Percentiles rank a stretch among this genome's conserved stretches.
These are phyloP conservation scores for Penicillium diatomitis DNA, from an alignment of 495 filamentous ascomycete species.

Conservation along the genomic window DNA sequence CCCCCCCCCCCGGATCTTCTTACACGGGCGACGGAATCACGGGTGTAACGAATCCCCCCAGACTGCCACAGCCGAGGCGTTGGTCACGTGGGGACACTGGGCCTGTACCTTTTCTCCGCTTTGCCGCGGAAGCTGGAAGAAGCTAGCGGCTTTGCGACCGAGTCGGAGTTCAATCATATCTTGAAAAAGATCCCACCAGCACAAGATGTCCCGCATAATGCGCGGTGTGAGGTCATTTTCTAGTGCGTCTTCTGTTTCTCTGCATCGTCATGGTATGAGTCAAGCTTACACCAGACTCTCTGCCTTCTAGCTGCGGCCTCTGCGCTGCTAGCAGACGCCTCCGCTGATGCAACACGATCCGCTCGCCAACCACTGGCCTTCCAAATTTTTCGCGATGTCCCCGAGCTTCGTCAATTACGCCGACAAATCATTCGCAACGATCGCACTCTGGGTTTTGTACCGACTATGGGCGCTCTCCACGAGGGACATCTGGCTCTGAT, in stretches of 20 bases:
- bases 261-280: not conserved
- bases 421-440: constrained; percentile 55
- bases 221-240: constrained; percentile 21
- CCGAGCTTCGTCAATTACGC: constrained; percentile 62
- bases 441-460: constrained; percentile 76
- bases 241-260: constrained; percentile 9
- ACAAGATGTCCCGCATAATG: constrained; percentile 20
- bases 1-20: constrained; percentile 16
- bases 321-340: constrained; percentile 17
- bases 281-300: constrained; percentile 9
- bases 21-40: not conserved
- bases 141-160: not conserved
- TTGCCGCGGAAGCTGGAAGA: not conserved
- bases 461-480: constrained; percentile 95
- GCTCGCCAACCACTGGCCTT: constrained; percentile 32
- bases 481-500: constrained; percentile 82
- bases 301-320: constrained; percentile 15
- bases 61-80: constrained; percentile 7
- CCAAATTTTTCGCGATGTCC: constrained; percentile 66
- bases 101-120: not conserved
- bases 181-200: not conserved
- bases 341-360: constrained; percentile 16
- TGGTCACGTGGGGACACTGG: constrained; percentile 4
- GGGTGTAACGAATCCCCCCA: constrained; percentile 7
- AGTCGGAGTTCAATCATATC: not conserved